Evolutionary conservation across 1,284 basidiomycete genomes (phyloP), one percentile per base, ranked within the genome.

Genomic region (Cryptococcus depauperatus): DNA sequence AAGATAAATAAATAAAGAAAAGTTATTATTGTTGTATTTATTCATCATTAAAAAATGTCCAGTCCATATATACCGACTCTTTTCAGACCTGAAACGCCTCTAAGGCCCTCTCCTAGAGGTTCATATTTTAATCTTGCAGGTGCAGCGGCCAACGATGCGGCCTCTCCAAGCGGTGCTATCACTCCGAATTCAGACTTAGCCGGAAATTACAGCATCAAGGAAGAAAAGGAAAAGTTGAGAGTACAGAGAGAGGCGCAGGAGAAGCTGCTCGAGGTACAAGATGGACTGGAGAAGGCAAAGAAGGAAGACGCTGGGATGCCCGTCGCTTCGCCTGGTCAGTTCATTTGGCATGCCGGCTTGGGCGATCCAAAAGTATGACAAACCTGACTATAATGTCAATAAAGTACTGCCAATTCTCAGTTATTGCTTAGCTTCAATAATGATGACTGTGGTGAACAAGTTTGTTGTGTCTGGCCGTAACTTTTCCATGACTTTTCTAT

Each of bases 391-490:
- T n/a, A n/a, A n/a, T n/a, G n/a, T n/a, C n/a, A n/a, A n/a, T n/a
- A n/a, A n/a, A 63, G 59, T 56, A 16, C 52, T 50, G 22, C 82
- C 92, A 22, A 85, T 97, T 52, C 53, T 85, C 50, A 87, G 83
- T 64, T 98, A 98, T 71, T 99, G 95, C 65, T 56, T 85, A 16
- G 89, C 93, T 2, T 92, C 88, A 16, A 96, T 99, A 61, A 75
- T 92, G 47, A 99, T 99, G 95, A 99, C 95, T 0, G 80, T 98
- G 38, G 81, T 96, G 55, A 97, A 97, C 77, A 97, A 98, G 77
- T 89, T 89, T 61, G 88, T 97, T 46, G 92, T 98, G 10, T 97
- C 92, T 5, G 95, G 95, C 5, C 76, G 77, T 35, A 73, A 86
- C 56, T 99, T 99, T 73, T 87, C 85, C 57, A 97, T 98, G 92